Conservation (phyloP, 805 yeast species). For the Scheffersomyces lignosus region DNA sequence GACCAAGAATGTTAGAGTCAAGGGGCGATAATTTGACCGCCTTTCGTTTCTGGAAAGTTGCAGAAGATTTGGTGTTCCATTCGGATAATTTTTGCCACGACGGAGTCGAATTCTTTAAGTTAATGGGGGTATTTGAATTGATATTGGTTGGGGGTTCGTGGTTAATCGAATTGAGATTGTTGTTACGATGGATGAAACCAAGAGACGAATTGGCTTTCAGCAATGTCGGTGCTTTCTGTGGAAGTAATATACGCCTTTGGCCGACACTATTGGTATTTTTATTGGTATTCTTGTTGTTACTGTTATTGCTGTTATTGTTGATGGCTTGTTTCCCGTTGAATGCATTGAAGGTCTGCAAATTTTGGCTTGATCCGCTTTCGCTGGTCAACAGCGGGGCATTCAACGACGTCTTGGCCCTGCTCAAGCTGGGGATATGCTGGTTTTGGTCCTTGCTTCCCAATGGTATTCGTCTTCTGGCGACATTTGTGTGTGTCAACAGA, state of each 20-base stretch:
- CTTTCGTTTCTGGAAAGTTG: neutral
- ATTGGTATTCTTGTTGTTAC: too few species aligned
- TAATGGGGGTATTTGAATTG: neutral
- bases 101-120: too few species aligned
- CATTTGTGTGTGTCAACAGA: too few species aligned
- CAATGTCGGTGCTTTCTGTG: slow-evolving; percentile 23
- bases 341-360: too few species aligned
- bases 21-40: neutral
- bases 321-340: too few species aligned
- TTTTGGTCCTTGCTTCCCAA: slow-evolving; percentile 43
- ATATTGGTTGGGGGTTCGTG: neutral
- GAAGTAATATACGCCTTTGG: slow-evolving; percentile 6
- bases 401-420: slow-evolving; percentile 28
- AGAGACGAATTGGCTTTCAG: slow-evolving; percentile 37
- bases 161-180: neutral
- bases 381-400: too few species aligned
- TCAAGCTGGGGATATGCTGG: slow-evolving; percentile 24
- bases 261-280: slow-evolving; percentile 1
- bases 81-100: too few species aligned
- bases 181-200: slow-evolving; percentile 27
- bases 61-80: too few species aligned
- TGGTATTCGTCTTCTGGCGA: slow-evolving; percentile 24
- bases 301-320: too few species aligned
- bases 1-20: neutral
- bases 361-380: too few species aligned